A percentile compares a stretch with the other conserved stretches of the same genome.
Evolutionary conservation across 2,329 filamentous ascomycete genomes (phyloP).

Genomic region (Xylaria digitata): DNA sequence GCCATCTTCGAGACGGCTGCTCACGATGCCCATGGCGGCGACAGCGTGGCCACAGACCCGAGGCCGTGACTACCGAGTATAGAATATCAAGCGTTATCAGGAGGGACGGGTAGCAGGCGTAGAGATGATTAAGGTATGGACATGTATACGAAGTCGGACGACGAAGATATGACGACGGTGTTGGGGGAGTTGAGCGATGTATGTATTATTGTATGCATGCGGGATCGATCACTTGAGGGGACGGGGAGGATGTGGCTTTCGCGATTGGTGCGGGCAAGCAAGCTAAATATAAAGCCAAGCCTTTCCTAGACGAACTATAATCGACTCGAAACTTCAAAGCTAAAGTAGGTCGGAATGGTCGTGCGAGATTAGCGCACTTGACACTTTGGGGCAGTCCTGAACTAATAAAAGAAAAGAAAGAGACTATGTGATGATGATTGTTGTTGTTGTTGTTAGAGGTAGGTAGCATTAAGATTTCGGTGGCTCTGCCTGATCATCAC

Average conservation of each 20-base stretch:
- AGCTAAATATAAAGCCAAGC: constrained; percentile 41
- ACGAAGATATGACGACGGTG: constrained; percentile 39
- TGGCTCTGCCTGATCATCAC: neutral
- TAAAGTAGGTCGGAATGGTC: neutral
- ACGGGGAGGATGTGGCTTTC: constrained; percentile 43
- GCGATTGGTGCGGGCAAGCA: constrained; percentile 45
- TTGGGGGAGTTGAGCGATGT: constrained; percentile 39
- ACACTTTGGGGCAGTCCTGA: neutral
- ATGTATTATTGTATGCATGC: constrained; percentile 40
- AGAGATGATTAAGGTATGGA: constrained; percentile 21
- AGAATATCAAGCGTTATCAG: constrained; percentile 28
- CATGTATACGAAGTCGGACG: constrained; percentile 16
- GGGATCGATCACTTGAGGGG: constrained; percentile 42
- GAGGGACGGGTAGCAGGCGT: constrained; percentile 22
- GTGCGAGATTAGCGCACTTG: neutral
- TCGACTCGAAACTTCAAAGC: constrained; percentile 22
- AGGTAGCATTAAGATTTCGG: no score
- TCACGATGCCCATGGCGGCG: constrained; percentile 85
- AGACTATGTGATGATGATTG: neutral
- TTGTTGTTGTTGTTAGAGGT: neutral
- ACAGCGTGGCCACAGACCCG: constrained; percentile 45
- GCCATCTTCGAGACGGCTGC: constrained; percentile 88
- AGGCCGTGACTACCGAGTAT: constrained; percentile 40
- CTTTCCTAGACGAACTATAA: constrained; percentile 30
- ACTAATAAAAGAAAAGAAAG: neutral